phyloP scores from a whole-genome alignment of 176 grass and related monocot species.

The Musa beccarii region DNA sequence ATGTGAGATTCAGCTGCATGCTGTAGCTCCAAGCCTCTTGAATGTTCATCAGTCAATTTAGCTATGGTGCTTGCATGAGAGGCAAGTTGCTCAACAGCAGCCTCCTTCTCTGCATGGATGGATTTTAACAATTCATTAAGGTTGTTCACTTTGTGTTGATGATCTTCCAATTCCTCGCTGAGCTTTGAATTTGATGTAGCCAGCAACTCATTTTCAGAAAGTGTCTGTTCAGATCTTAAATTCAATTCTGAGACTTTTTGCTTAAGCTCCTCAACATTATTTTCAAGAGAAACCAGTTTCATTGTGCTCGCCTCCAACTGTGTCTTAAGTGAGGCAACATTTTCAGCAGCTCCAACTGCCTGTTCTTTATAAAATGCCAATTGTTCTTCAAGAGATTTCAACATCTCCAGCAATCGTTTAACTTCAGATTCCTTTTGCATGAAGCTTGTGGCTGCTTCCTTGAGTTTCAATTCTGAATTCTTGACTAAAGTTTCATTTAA shows the following conservation, averaged over 20 bases:
- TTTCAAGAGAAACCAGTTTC: constrained; percentile 49
- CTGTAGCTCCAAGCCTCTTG: constrained; percentile 12
- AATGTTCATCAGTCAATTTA: constrained; percentile 7
- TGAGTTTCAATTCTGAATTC: constrained; percentile 62
- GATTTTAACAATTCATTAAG: constrained; percentile 38
- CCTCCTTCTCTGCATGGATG: constrained; percentile 18
- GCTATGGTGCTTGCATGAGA: constrained; percentile 10
- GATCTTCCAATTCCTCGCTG: constrained; percentile 54
- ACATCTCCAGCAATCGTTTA: constrained; percentile 36
- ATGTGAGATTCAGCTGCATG: constrained; percentile 4
- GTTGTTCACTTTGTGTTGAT: constrained; percentile 35
- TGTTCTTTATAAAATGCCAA: constrained; percentile 41
- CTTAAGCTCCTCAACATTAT: constrained; percentile 48
- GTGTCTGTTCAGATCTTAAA: constrained; percentile 38
- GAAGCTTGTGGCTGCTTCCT: constrained; percentile 38
- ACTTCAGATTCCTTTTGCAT: constrained; percentile 45
- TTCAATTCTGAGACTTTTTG: constrained; percentile 38
- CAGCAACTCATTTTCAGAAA: constrained; percentile 34
- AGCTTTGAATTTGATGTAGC: constrained; percentile 31
- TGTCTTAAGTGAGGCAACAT: constrained; percentile 56
- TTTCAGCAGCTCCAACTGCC: constrained; percentile 38
- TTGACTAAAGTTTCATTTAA: constrained; percentile 62
- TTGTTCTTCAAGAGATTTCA: constrained; percentile 40
- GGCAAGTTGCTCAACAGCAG: constrained; percentile 2
- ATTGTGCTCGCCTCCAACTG: constrained; percentile 60